Conservation (phyloP, 2,329 filamentous ascomycete species). For the Botrytis aclada region DNA sequence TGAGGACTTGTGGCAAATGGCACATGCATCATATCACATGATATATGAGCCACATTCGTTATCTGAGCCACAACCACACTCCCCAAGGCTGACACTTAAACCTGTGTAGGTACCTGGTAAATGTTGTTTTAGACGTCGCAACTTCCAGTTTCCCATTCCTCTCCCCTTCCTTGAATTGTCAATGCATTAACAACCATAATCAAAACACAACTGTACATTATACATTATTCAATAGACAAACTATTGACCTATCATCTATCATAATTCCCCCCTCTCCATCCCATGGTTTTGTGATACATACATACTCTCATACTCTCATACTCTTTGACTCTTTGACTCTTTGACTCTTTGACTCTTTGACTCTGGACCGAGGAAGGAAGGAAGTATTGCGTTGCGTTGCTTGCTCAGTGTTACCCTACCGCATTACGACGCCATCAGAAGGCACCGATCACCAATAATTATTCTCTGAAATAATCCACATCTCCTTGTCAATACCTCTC, state of each 20-base stretch:
- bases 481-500: background rate
- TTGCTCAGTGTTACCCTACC: background rate
- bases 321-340: background rate
- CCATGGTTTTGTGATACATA: background rate
- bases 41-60: background rate
- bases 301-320: background rate
- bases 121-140: background rate
- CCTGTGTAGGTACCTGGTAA: background rate
- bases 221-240: background rate
- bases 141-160: background rate
- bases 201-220: background rate
- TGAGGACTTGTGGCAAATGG: background rate
- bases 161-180: background rate
- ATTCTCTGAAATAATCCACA: background rate
- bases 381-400: background rate
- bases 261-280: background rate
- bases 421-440: background rate
- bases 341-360: background rate
- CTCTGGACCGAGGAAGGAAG: background rate
- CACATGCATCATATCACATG: background rate
- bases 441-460: background rate
- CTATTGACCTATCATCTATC: background rate
- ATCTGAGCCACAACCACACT: background rate
- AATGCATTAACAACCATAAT: background rate
- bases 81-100: background rate